Base-by-base conservation (phyloP, 495 filamentous ascomycete genomes). In the Talaromyces proteolyticus region DNA sequence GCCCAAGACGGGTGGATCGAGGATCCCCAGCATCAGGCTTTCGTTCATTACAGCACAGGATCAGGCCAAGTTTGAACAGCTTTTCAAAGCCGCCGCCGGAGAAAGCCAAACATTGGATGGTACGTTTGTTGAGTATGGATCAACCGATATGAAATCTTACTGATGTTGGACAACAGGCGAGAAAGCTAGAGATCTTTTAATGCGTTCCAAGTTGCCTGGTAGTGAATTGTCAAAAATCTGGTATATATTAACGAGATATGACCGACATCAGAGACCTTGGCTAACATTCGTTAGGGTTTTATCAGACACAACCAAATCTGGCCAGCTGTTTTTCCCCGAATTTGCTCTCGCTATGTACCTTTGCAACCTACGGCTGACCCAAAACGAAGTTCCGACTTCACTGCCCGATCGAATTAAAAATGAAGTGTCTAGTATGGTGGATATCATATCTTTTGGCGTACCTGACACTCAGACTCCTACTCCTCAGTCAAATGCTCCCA, bases 341-440 rank as follows among this genome's bases (percentile, higher is more conserved):
- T 97, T 99, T 52, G 94, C 93, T 10, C 72, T 99, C 43, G 90
- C 94, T 38, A 96, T 99, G 94, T 99, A 99, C 61, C 84, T 99
- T 17, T 99, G 94, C 73, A 97, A 96, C 55, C 60, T 97, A 55
- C 90, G 87, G 67, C 75, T 96, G 14, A 88, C 88, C 14, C 91
- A 91, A 23, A 95, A 95, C 65, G 72, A 81, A 0, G 60, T 99
- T 8, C 94, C 94, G 2, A 56, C 73, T 1, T 61, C 62, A 11
- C 72, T 99, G 3, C 92, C 94, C 0, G 91, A 96, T 37, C 85
- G 79, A 37, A 82, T 97, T 42, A 85, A 79, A 67, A 99, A 97
- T 62, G 94, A 99, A 67, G 94, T 99, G 23, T 96, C 92, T 8
- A 94, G 94, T 60, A 97, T 99, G 93, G 94, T 99, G 26, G 94